Base-by-base conservation (phyloP, 1,284 basidiomycete species). In the Binderoboletus segoi region DNA sequence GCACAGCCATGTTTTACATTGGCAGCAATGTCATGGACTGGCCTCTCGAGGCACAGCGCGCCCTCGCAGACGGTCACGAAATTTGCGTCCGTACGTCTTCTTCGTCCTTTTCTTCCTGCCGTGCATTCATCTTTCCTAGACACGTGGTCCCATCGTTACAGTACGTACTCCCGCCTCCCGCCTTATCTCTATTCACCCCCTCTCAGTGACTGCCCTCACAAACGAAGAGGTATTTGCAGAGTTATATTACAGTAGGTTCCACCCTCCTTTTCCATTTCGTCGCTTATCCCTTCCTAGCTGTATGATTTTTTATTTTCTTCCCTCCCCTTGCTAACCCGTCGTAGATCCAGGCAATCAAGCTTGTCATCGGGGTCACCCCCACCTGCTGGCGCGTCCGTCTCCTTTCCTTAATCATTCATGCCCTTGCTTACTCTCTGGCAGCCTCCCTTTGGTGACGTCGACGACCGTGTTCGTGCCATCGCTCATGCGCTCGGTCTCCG, bases 151-250 rank as follows among this genome's bases (percentile, higher is more conserved):
- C 83, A 84, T 58, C 72, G 69, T 58, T 83, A 85, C 67, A 83
- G 81, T 83, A 51, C 13, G 53, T 48, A 1, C 8, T 37, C 3
- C 0, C 6, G 4, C 1, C 8, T 37, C 4, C 0, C 6, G 4
- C 12, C 1, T 26, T 3, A 3, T 24, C 30, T 30, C 28, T 11
- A 26, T 51, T 52, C 40, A 49, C 21, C 15, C 41, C 28, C 10
- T 30, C 10, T 30, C 28, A 30, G 81, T 89, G 74, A 94, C 92
- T 12, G 80, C 86, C 11, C 79, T 92, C 46, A 75, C 82, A 43
- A 93, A 88, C 69, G 77, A 85, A 63, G 75, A 91, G 65, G 89
- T 88, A 26, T 89, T 93, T 48, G 90, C 91, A 13, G 91, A 93
- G 69, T 79, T 94, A 33, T 91, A 86, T 54, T 94, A 92, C 77